Evolutionary conservation across 371 early-diverging fungal genomes (phyloP).

Genomic region (Apophysomyces sp.): DNA sequence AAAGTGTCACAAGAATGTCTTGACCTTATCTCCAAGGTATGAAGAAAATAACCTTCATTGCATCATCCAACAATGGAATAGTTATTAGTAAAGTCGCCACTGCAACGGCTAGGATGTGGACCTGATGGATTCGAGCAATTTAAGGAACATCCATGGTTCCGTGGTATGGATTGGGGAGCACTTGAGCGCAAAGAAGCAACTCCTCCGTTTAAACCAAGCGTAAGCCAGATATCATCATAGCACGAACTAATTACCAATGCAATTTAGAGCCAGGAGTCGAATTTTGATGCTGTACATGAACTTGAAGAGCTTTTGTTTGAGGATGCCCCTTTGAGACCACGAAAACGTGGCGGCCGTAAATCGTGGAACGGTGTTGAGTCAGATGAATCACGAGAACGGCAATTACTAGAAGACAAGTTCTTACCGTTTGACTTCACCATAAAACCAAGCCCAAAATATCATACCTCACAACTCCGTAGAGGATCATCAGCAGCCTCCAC

Average conservation of each 20-base stretch:
- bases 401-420: conserved; percentile 28
- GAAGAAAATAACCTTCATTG: neutral
- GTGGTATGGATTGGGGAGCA: conserved; percentile 57
- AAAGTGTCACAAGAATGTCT: conserved; percentile 53
- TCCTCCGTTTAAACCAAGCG: conserved; percentile 59
- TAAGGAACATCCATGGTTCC: conserved; percentile 63
- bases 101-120: conserved; percentile 54
- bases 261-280: conserved; percentile 37
- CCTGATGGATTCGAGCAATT: conserved; percentile 49
- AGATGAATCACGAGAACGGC: conserved; percentile 25
- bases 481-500: neutral
- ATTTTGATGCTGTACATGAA: conserved; percentile 95
- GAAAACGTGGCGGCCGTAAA: neutral
- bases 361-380: conserved; percentile 15
- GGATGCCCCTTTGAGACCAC: conserved; percentile 74
- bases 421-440: conserved; percentile 4
- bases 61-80: conserved; percentile 11
- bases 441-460: neutral
- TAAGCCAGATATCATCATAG: conserved; percentile 4
- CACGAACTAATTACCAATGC: conserved; percentile 5
- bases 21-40: conserved; percentile 50
- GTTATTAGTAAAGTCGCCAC: conserved; percentile 61
- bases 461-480: neutral
- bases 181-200: conserved; percentile 49
- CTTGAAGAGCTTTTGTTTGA: conserved; percentile 91